These are phyloP conservation scores for Mycena sp. DNA, from an alignment of 1,284 basidiomycete species.

Conservation along the genomic window DNA sequence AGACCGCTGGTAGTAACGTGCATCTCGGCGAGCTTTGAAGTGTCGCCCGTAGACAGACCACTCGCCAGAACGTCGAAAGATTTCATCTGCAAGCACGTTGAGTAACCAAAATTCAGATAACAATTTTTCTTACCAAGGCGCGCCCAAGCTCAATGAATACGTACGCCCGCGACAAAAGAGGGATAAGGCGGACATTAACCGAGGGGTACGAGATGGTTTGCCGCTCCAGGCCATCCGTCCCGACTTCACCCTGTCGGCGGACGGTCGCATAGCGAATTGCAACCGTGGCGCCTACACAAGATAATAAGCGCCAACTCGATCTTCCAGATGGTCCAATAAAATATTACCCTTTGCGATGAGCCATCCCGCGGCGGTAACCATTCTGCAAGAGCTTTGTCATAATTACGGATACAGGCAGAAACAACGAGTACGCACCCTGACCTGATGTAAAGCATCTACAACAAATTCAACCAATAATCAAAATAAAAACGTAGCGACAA, in stretches of 20 bases:
- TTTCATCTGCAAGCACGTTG: constrained; percentile 47
- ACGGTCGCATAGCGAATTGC: constrained; percentile 80
- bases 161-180: constrained; percentile 74
- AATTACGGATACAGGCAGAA: neutral
- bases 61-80: constrained; percentile 60
- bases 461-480: neutral
- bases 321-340: neutral
- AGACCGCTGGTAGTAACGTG: constrained; percentile 79
- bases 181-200: constrained; percentile 75
- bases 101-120: neutral
- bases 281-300: constrained; percentile 67
- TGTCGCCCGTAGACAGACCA: constrained; percentile 65
- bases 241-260: constrained; percentile 71
- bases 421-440: constrained; percentile 54
- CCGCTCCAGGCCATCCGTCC: constrained; percentile 63
- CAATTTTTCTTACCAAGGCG: constrained; percentile 57
- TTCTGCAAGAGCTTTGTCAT: constrained; percentile 46
- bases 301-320: neutral
- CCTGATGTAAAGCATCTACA: constrained; percentile 78
- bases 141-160: constrained; percentile 77
- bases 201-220: constrained; percentile 79
- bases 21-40: constrained; percentile 71
- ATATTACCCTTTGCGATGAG: constrained; percentile 62
- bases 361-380: constrained; percentile 71
- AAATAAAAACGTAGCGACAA: constrained; percentile 38